Percentiles rank a stretch among this genome's conserved stretches.
phyloP scores from a whole-genome alignment of 2,329 filamentous ascomycete genomes.

The Albifimbria verrucaria region DNA sequence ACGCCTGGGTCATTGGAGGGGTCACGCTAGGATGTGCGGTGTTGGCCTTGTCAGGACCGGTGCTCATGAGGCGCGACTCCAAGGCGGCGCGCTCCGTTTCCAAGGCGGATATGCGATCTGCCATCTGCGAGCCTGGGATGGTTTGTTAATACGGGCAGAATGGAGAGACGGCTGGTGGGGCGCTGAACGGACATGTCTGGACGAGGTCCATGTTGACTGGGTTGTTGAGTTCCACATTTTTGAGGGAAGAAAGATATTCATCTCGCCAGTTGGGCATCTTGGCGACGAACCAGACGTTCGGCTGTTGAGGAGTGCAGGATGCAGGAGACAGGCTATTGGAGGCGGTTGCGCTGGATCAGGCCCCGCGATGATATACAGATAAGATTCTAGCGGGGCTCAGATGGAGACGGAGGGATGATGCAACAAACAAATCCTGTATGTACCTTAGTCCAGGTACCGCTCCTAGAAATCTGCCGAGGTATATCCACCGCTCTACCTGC shows the following conservation, averaged over 20 bases:
- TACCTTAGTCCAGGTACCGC: too few species aligned
- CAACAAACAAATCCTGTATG: too few species aligned
- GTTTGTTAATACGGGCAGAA: conserved; percentile 13
- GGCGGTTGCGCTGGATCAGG: neutral
- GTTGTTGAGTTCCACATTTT: conserved; percentile 66
- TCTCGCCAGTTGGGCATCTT: conserved; percentile 69
- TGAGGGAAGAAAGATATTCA: conserved; percentile 74
- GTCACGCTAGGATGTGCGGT: conserved; percentile 5
- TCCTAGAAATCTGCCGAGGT: neutral
- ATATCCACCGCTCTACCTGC: neutral
- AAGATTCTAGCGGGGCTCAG: conserved; percentile 3
- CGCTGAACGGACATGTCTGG: conserved; percentile 64
- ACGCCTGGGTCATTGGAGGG: conserved; percentile 28
- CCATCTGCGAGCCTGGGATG: conserved; percentile 57
- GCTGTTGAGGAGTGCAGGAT: neutral
- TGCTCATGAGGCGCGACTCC: conserved; percentile 23
- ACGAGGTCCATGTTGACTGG: conserved; percentile 64
- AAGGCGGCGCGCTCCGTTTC: conserved; percentile 54
- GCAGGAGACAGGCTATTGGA: neutral
- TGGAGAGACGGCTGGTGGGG: conserved; percentile 10
- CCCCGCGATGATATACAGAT: neutral
- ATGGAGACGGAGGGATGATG: conserved; percentile 21
- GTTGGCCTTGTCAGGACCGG: conserved; percentile 13
- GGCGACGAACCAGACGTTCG: neutral
- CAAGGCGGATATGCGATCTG: conserved; percentile 63